phyloP scores from a whole-genome alignment of 1,139 yeast species.

The Lodderomyces parapsilosis region DNA sequence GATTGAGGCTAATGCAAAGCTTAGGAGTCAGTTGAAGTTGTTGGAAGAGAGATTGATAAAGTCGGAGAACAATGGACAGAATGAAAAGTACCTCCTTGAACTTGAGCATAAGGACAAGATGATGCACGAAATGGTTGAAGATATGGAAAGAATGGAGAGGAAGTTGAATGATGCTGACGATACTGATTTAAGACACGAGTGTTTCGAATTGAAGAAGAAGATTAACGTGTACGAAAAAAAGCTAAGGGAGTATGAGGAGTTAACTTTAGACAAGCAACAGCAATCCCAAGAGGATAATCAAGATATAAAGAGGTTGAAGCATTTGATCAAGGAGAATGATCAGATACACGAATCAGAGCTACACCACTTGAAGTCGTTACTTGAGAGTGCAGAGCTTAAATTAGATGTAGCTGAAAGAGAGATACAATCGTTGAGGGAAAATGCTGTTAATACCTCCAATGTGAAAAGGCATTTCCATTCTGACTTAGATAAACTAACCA shows the following conservation, averaged over 20 bases:
- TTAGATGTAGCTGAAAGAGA: neutral
- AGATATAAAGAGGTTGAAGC: neutral
- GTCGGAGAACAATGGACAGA: neutral
- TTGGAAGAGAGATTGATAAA: slow-evolving; percentile 3
- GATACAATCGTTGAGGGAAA: neutral
- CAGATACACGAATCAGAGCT: neutral
- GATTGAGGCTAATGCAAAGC: slow-evolving; percentile 5
- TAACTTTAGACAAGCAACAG: neutral
- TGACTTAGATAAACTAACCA: neutral
- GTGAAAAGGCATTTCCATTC: neutral
- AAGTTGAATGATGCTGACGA: neutral
- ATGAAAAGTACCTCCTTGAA: neutral
- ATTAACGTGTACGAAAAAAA: neutral
- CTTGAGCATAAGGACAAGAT: slow-evolving; percentile 6
- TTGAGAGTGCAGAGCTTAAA: neutral
- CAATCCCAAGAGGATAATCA: neutral
- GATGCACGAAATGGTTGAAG: slow-evolving; percentile 2
- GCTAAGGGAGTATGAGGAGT: slow-evolving; percentile 1
- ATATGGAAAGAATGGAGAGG: slow-evolving; percentile 3
- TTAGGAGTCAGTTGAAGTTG: slow-evolving; percentile 3
- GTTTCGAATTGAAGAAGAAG: neutral
- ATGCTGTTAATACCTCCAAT: neutral
- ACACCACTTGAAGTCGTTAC: neutral
- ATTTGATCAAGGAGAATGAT: neutral
- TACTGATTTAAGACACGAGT: neutral